Evolutionary conservation across 2,329 filamentous ascomycete genomes (phyloP).

Genomic region (Mycosphaerella arachidis): DNA sequence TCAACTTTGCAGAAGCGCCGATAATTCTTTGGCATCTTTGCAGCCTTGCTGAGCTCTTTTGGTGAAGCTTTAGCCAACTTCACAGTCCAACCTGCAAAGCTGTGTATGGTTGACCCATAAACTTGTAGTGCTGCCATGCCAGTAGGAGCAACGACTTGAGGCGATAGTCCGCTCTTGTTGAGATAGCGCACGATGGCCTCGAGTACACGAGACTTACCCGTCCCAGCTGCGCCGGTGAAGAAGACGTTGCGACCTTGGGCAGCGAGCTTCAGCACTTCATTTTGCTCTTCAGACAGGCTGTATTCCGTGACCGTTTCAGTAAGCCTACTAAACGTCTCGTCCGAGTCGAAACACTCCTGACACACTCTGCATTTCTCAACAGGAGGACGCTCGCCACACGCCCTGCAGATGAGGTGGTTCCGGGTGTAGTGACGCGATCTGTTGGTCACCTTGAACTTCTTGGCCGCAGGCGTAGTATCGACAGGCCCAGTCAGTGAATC

Average conservation of each 20-base stretch:
- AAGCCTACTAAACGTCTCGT: neutral
- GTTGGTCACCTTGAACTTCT: neutral
- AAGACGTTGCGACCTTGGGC: slow-evolving; percentile 55
- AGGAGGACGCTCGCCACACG: slow-evolving; percentile 1
- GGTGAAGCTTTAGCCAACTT: slow-evolving; percentile 43
- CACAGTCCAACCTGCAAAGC: slow-evolving; percentile 54
- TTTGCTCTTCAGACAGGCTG: slow-evolving; percentile 8
- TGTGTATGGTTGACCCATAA: slow-evolving; percentile 5
- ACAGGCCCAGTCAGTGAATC: neutral
- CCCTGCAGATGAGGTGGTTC: neutral
- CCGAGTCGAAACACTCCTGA: neutral
- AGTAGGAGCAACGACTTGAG: slow-evolving; percentile 2
- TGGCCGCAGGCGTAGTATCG: neutral
- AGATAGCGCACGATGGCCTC: slow-evolving; percentile 45
- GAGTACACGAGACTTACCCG: slow-evolving; percentile 54
- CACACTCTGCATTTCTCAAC: neutral
- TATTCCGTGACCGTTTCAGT: neutral
- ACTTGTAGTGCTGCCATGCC: slow-evolving; percentile 9
- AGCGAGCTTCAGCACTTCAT: slow-evolving; percentile 1
- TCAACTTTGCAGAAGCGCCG: slow-evolving; percentile 44
- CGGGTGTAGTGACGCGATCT: neutral
- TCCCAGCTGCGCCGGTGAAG: slow-evolving; percentile 60
- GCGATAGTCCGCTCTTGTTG: neutral
- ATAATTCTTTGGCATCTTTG: slow-evolving; percentile 34
- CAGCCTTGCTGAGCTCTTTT: slow-evolving; percentile 21